Base-by-base conservation (phyloP, 1,139 yeast species). In the Kazachstania sp. region DNA sequence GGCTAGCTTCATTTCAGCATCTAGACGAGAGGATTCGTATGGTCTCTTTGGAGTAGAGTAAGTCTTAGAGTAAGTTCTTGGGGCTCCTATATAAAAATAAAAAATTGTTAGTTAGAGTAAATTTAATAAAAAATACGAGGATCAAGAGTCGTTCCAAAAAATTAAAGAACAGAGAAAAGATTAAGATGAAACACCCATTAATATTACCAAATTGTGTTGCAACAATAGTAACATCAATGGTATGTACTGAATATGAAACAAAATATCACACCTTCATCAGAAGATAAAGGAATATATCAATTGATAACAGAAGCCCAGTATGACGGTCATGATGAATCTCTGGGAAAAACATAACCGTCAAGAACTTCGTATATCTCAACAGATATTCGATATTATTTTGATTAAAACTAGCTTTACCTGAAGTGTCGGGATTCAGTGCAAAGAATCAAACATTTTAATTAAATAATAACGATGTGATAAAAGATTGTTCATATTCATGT, bases 41-140 rank as follows among this genome's bases (percentile, higher is more conserved):
- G 66, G 97, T 75, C 95, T 87, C 83, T 86, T 87, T 80, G 98
- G 98, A 74, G 90, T 95, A 70, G 97, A 77, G 86, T 86, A 90
- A 70, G 98, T 92, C 88, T 92, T 92, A 67, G 97, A 90, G 86
- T 88, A 84, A 72, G 95, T 86, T 83, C 95, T 86, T 79, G 98
- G 97, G 67, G 95, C 94, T 79, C 90, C 92, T 83, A 43, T 31
- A 9, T 30, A 29, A 39, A 58, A 47, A 19, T 40, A 38, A 46
- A 45, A 43, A 38, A 41, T 44, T 44, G 50, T 48, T 48, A 45
- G 50, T 47, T 23, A 39, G 34, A 19, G 15, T 13, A 23, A n/a
- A 8, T 39, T 12, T 9, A 32, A 20, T 4, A 23, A 13, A 23
- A 39, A 18, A 11, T 44, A 47, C 41, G 51, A 47, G 46, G 50